Base-by-base conservation (phyloP, 148 eudicot genomes). In the Fallopia convolvulus region DNA sequence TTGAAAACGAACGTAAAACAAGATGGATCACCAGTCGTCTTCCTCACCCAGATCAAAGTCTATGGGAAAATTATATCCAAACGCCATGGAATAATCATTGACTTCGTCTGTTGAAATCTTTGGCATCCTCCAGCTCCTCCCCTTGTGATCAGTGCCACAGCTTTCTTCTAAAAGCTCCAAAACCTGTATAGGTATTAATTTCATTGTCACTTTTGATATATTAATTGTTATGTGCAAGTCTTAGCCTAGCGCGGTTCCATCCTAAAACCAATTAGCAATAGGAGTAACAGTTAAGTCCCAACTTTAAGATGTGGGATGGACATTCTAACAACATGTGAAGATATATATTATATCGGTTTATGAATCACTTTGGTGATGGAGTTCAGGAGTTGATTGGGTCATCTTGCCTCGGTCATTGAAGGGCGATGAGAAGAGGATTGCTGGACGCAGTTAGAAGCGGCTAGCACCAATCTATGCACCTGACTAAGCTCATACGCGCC, bases 31-130 rank as follows among this genome's bases (percentile, higher is more conserved):
- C 72, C 72, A 41, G 8, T 33, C 55, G 8, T 76, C 32, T 0
- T 60, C 85, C 36, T 83, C 88, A 26, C 89, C 89, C 70, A 92
- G 78, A 72, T 78, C 77, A 12, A 83, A 78, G 86, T 89, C 91
- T 1, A 85, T 80, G 17, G 93, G 96, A 76, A 87, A 80, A 66
- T 80, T 82, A 52, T 92, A 92, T 58, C 98, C 98, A 78, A 88
- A 90, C 49, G 83, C 77, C 93, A 89, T 89, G 1, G 97, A 94
- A 76, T 90, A 92, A 79, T 94, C 98, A 81, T 92, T 90, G 84
- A 89, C 80, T 79, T 81, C 86, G 7, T 85, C 78, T 23, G 78
- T 32, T 40, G 87, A 81, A 63, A 83, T 82, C 52, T 86, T 85
- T 11, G 87, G 89, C 75, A 82, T 74, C 58, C 84, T 88, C 90